phyloP scores from a whole-genome alignment of 352 stramenopile genomes.

The Phytopythium boreale region DNA sequence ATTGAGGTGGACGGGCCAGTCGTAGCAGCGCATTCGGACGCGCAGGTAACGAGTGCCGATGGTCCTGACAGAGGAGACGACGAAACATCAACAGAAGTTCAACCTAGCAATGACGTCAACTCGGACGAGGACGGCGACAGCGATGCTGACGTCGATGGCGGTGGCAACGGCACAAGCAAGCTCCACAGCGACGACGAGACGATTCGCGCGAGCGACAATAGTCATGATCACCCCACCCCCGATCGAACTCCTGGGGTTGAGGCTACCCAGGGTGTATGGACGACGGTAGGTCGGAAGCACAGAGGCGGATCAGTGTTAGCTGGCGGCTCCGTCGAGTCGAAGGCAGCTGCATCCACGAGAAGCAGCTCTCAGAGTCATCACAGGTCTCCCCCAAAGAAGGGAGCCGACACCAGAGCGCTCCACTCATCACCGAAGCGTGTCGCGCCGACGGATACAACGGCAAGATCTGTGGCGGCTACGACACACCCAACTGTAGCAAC shows the following conservation, averaged over 20 bases:
- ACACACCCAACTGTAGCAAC: not conserved
- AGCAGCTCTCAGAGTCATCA: not conserved
- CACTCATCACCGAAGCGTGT: not conserved
- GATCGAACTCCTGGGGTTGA: not conserved
- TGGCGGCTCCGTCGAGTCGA: not conserved
- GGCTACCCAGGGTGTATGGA: slow-evolving; percentile 47
- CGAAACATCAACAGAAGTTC: not conserved
- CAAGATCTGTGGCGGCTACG: not conserved
- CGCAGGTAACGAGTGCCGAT: not conserved
- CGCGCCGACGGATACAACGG: not conserved
- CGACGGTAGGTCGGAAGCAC: slow-evolving; percentile 70
- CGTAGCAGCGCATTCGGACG: not conserved
- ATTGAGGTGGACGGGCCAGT: not conserved
- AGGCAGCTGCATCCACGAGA: not conserved
- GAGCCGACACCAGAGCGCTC: not conserved
- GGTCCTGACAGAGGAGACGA: not conserved
- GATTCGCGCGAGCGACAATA: not conserved
- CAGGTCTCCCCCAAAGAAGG: not conserved
- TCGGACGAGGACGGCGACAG: slow-evolving; percentile 10
- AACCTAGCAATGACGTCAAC: not conserved
- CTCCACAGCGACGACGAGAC: slow-evolving; percentile 10
- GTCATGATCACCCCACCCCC: slow-evolving; percentile 1
- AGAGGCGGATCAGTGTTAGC: slow-evolving; percentile 12
- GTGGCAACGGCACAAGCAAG: slow-evolving; percentile 9
- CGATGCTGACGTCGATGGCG: slow-evolving; percentile 22